A percentile compares a stretch with the other conserved stretches of the same genome.
These are phyloP conservation scores for Paecilomyces niveus DNA, from an alignment of 2,329 filamentous ascomycete species.

Conservation along the genomic window DNA sequence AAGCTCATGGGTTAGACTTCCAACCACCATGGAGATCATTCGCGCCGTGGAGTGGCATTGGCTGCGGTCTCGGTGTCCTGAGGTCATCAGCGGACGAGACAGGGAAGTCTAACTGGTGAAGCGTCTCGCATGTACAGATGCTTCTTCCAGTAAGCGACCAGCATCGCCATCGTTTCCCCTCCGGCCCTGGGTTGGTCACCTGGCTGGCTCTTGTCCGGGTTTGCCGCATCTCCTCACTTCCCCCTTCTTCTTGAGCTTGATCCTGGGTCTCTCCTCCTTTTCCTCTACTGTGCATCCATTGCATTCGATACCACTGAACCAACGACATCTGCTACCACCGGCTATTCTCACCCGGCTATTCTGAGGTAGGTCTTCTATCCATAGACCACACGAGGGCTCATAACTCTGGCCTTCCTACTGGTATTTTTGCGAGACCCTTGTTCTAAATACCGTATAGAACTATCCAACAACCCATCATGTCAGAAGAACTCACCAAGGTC, in stretches of 20 bases:
- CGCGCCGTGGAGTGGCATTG: not conserved
- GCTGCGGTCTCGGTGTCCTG: not conserved
- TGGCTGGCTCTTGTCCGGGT: not conserved
- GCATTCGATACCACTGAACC: slow-evolving; percentile 1
- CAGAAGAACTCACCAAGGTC: slow-evolving; percentile 70
- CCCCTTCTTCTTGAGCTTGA: slow-evolving; percentile 2
- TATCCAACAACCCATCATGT: slow-evolving; percentile 39
- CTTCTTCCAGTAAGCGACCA: slow-evolving; percentile 1
- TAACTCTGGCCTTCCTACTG: not conserved
- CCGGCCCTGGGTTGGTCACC: not conserved
- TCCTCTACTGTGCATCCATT: slow-evolving; percentile 1
- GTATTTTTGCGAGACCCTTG: not conserved
- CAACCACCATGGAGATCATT: not conserved
- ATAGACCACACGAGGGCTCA: not conserved
- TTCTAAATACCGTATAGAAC: not conserved
- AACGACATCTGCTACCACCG: not conserved
- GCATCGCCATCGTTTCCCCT: not conserved
- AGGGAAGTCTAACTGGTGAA: not conserved
- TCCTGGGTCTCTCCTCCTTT: slow-evolving; percentile 1
- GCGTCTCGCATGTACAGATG: not conserved
- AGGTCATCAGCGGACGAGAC: slow-evolving; percentile 2
- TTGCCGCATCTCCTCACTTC: slow-evolving; percentile 2
- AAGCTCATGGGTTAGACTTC: not conserved
- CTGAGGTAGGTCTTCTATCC: not conserved
- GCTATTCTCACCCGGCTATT: not conserved